Evolutionary conservation across 805 yeast genomes (phyloP).

Genomic region (Lipomyces mesembrius): DNA sequence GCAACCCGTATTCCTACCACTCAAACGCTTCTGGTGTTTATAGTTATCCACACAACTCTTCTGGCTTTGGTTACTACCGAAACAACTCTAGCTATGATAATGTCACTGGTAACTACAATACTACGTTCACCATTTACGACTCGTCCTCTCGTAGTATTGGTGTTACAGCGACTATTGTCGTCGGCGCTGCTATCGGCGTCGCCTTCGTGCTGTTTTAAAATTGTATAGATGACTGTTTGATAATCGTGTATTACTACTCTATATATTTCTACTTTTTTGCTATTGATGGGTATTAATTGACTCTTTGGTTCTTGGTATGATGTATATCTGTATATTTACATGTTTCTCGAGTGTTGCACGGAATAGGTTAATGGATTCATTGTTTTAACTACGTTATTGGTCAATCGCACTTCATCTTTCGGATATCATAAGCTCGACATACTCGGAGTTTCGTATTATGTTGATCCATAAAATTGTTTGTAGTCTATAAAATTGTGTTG

Average conservation of each 20-base stretch:
- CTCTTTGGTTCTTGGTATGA: slow-evolving; percentile 3
- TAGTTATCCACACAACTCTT: neutral
- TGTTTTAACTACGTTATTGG: neutral
- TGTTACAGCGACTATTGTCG: slow-evolving; percentile 13
- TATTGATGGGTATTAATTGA: neutral
- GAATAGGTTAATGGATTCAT: neutral
- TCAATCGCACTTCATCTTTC: neutral
- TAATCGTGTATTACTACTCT: neutral
- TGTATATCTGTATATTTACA: neutral
- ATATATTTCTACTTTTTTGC: neutral
- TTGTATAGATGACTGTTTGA: neutral
- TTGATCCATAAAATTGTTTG: no score
- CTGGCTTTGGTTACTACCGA: slow-evolving; percentile 6
- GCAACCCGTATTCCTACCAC: slow-evolving; percentile 5
- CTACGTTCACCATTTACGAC: slow-evolving; percentile 11
- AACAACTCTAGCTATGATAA: slow-evolving; percentile 15
- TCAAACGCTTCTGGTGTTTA: slow-evolving; percentile 2
- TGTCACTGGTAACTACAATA: slow-evolving; percentile 18
- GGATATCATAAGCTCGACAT: neutral
- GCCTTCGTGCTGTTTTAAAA: slow-evolving; percentile 17
- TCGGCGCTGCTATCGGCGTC: slow-evolving; percentile 18
- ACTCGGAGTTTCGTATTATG: neutral
- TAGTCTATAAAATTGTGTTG: no score
- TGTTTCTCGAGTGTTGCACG: neutral
- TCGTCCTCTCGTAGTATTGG: neutral